A percentile compares a stretch with the other conserved stretches of the same genome.
phyloP scores from a whole-genome alignment of 2,329 filamentous ascomycete species.

The Fusarium dimerum region DNA sequence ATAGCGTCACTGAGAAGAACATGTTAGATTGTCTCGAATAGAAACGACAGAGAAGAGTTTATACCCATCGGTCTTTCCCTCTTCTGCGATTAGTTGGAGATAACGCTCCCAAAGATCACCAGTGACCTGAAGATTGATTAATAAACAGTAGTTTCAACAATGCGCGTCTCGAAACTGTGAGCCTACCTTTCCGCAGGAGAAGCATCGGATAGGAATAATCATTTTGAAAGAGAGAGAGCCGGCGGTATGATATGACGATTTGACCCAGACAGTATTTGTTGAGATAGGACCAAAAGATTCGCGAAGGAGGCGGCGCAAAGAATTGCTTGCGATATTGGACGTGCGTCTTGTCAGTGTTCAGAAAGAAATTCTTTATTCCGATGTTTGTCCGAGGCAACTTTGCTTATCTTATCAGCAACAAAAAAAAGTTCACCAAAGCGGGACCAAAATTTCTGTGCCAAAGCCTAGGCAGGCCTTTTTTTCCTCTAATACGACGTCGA shows the following conservation, averaged over 20 bases:
- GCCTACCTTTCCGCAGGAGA: slow-evolving; percentile 95
- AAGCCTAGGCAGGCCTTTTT: slow-evolving; percentile 13
- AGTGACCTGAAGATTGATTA: slow-evolving; percentile 68
- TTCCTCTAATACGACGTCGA: slow-evolving; percentile 20
- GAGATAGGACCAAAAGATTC: neutral
- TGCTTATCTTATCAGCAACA: slow-evolving; percentile 43
- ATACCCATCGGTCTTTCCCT: slow-evolving; percentile 71
- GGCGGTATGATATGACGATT: slow-evolving; percentile 23
- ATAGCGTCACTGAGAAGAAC: slow-evolving; percentile 74
- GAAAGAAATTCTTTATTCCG: slow-evolving; percentile 33
- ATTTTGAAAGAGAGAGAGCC: slow-evolving; percentile 57
- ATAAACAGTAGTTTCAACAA: slow-evolving; percentile 18
- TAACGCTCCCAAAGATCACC: slow-evolving; percentile 98
- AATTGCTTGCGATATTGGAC: slow-evolving; percentile 18
- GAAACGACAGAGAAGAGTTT: slow-evolving; percentile 24
- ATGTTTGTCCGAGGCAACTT: slow-evolving; percentile 29
- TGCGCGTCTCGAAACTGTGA: slow-evolving; percentile 7
- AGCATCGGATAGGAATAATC: slow-evolving; percentile 99
- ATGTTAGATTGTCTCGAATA: slow-evolving; percentile 25
- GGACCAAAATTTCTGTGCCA: slow-evolving; percentile 41
- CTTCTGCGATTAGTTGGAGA: slow-evolving; percentile 79
- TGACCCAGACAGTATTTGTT: neutral
- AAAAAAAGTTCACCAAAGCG: slow-evolving; percentile 42
- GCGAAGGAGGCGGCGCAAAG: slow-evolving; percentile 12
- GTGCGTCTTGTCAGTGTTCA: slow-evolving; percentile 9